Conservation (phyloP, 2,329 filamentous ascomycete genomes). For the Aspergillus quadricinctus region DNA sequence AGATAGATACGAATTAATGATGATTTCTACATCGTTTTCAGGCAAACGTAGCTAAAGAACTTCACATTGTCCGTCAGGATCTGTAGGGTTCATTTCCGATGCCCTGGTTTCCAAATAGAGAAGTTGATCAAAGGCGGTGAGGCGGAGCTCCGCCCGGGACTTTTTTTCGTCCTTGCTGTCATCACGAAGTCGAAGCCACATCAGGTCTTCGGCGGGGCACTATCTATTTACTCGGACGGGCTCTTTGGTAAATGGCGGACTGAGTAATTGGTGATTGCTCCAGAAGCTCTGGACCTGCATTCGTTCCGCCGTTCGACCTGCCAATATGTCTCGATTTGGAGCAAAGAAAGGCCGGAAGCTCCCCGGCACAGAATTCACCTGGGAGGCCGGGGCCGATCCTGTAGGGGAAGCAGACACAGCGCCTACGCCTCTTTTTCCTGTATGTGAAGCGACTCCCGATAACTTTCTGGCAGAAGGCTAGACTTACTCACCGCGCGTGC, state of each 20-base stretch:
- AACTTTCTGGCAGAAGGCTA: neutral
- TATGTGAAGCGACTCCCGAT: conserved; percentile 22
- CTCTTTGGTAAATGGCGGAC: neutral
- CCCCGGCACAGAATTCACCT: conserved; percentile 40
- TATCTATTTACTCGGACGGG: neutral
- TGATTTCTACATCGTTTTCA: neutral
- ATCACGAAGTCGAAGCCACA: neutral
- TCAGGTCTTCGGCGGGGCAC: neutral
- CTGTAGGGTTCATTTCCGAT: conserved; percentile 4
- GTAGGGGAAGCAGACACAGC: conserved; percentile 40
- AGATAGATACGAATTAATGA: neutral
- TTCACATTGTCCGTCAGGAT: neutral
- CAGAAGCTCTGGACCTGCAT: neutral
- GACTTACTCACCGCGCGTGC: neutral
- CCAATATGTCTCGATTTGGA: conserved; percentile 38
- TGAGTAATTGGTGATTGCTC: neutral
- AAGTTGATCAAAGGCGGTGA: conserved; percentile 20
- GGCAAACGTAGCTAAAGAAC: neutral
- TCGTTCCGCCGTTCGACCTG: neutral
- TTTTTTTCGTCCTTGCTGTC: conserved; percentile 17
- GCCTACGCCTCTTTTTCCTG: conserved; percentile 46
- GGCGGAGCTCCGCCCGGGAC: conserved; percentile 11
- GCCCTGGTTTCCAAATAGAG: conserved; percentile 10
- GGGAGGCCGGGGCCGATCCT: conserved; percentile 36
- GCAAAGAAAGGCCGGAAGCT: conserved; percentile 35